Evolutionary conservation across 2,329 filamentous ascomycete genomes (phyloP), one percentile per base, ranked within the genome.

Genomic region (Trichoderma cornu-damae): DNA sequence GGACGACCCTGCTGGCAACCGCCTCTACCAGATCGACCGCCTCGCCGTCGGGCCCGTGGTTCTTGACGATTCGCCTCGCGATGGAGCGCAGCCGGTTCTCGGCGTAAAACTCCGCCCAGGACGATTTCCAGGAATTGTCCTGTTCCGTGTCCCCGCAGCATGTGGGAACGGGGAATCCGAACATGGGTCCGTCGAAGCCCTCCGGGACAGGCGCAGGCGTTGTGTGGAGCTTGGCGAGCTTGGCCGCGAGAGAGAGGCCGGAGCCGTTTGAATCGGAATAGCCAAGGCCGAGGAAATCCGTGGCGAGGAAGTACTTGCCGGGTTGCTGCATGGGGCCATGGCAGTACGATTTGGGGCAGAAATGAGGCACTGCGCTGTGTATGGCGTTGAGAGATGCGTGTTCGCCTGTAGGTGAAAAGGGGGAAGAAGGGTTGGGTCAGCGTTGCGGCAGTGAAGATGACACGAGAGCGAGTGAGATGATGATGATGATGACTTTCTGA

Each of bases 61-160:
- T 79, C 62, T 71, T 71, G 61, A 85, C 76, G 0, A 80, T 82
- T 22, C 78, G 75, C 6, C 72, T 71, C 11, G 89, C 67, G 46
- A 96, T 86, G 48, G 78, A 79, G 9, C 85, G 77, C 49, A 96
- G 72, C 3, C 92, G 79, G 63, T 87, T 86, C 28, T 95, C 79
- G 1, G 87, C 88, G 69, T 90, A 96, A 66, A 97, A 96, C 0
- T 90, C 85, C 1, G 88, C 84, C 93, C 93, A 97, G 9, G 83
- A 87, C 5, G 77, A 73, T 47, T 77, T 81, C 74, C 82, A 96
- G 0, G 74, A 74, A 68, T 96, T 97, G 47, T 90, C 83, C 72
- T 96, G 93, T 38, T 80, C 81, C 6, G 90, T 94, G 44, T 89
- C 83, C 2, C 92, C 92, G 71, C 93, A 96, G 72, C 89, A 96